Evolutionary conservation across 768 basidiomycete species (phyloP).

Genomic region (Auricularia auricula-judae): DNA sequence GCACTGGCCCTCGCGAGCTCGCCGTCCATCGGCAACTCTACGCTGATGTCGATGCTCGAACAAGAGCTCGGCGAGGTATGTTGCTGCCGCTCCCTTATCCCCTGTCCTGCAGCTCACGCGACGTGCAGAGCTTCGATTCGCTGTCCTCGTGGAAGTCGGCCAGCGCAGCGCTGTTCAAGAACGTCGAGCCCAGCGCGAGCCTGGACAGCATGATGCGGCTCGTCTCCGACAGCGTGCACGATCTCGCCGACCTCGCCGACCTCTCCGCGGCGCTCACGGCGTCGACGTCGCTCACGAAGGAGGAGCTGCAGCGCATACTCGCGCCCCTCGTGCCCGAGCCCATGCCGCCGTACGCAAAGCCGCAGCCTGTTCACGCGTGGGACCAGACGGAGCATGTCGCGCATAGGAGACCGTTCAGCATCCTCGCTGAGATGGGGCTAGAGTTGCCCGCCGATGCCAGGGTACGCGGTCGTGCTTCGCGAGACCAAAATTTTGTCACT

Average conservation of each 20-base stretch:
- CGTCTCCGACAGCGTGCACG: not conserved
- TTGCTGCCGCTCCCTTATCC: not conserved
- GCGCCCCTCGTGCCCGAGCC: not conserved
- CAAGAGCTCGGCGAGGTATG: not conserved
- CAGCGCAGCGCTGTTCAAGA: not conserved
- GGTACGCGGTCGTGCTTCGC: not conserved
- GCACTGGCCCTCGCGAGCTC: not conserved
- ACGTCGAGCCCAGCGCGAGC: not conserved
- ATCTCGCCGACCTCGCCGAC: not conserved
- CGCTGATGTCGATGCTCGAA: not conserved
- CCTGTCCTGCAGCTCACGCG: not conserved
- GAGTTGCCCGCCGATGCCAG: not conserved
- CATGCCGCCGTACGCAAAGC: not conserved
- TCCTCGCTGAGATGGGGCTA: not conserved
- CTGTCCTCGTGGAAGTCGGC: not conserved
- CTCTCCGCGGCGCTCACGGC: not conserved
- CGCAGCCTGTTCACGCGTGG: not conserved
- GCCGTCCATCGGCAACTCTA: not conserved
- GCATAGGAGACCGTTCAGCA: not conserved
- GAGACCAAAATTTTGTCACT: not conserved
- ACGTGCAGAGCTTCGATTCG: not conserved
- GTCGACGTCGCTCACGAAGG: not conserved
- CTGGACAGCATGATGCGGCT: not conserved
- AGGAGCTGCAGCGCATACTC: not conserved
- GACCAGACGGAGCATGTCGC: not conserved